phyloP scores from a whole-genome alignment of 2,329 filamentous ascomycete species.

The Sporothrix schenckii region DNA sequence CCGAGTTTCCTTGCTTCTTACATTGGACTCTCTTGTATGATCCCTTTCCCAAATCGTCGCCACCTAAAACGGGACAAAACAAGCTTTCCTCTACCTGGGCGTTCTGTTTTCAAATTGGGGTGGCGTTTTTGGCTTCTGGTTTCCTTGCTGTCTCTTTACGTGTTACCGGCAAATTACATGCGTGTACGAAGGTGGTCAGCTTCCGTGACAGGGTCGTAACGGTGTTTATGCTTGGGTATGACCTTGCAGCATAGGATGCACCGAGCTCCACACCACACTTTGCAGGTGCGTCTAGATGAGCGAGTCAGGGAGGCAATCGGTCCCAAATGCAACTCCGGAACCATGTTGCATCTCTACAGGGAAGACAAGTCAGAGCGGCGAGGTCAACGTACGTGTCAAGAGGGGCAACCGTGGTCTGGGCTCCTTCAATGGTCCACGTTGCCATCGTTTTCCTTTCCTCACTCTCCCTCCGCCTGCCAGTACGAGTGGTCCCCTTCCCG shows the following conservation, averaged over 20 bases:
- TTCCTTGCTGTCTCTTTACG: neutral
- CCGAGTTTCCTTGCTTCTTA: neutral
- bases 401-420: constrained; percentile 13
- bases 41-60: neutral
- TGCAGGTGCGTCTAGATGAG: neutral
- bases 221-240: constrained; percentile 14
- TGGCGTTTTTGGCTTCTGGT: neutral
- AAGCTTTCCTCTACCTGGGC: neutral
- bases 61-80: neutral
- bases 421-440: constrained; percentile 8
- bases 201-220: constrained; percentile 20
- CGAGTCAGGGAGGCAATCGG: neutral
- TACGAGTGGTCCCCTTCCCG: neutral
- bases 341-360: neutral
- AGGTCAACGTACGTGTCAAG: constrained; percentile 3
- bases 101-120: neutral
- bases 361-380: neutral
- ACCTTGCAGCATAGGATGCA: constrained; percentile 6
- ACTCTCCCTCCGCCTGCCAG: neutral
- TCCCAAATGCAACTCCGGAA: neutral
- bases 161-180: neutral
- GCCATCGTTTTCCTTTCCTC: neutral
- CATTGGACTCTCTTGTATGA: neutral
- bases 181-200: neutral
- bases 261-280: neutral